phyloP scores from a whole-genome alignment of 176 grass and related monocot species.

The Dendrocalamus sinicus region DNA sequence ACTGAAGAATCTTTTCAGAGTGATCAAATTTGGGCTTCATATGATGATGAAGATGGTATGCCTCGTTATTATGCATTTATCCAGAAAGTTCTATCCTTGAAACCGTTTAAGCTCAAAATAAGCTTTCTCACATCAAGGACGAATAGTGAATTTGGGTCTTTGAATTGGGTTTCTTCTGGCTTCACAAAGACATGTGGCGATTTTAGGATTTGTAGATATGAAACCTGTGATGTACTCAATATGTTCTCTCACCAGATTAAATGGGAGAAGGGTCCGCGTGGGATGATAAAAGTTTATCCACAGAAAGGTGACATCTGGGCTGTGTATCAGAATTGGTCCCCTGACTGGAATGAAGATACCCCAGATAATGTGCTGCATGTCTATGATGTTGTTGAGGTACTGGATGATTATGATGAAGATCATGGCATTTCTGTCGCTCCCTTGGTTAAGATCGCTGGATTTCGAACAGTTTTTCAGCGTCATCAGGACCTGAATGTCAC shows the following conservation, averaged over 20 bases:
- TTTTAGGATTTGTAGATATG: conserved; percentile 58
- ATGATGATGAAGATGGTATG: conserved; percentile 80
- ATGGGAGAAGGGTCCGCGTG: conserved; percentile 62
- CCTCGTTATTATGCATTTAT: conserved; percentile 70
- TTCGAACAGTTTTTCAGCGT: conserved; percentile 58
- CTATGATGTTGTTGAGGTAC: conserved; percentile 64
- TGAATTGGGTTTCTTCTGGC: conserved; percentile 62
- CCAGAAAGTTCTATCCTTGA: conserved; percentile 62
- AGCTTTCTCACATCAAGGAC: conserved; percentile 63
- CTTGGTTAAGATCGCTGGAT: conserved; percentile 58
- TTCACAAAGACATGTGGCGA: conserved; percentile 73
- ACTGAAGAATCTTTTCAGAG: conserved; percentile 52
- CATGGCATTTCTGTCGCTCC: conserved; percentile 57
- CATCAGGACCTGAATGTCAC: conserved; percentile 35
- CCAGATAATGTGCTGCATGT: conserved; percentile 57
- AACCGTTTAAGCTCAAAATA: conserved; percentile 59
- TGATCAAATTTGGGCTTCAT: conserved; percentile 72
- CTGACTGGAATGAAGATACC: conserved; percentile 63
- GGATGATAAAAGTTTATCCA: conserved; percentile 68
- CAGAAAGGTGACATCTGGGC: conserved; percentile 70
- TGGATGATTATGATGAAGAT: conserved; percentile 56
- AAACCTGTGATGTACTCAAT: conserved; percentile 55
- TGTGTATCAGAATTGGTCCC: conserved; percentile 67
- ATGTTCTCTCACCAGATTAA: conserved; percentile 72
- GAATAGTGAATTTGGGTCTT: conserved; percentile 61